phyloP scores from a whole-genome alignment of 1,139 yeast species.

The Meyerozyma athensensis region DNA sequence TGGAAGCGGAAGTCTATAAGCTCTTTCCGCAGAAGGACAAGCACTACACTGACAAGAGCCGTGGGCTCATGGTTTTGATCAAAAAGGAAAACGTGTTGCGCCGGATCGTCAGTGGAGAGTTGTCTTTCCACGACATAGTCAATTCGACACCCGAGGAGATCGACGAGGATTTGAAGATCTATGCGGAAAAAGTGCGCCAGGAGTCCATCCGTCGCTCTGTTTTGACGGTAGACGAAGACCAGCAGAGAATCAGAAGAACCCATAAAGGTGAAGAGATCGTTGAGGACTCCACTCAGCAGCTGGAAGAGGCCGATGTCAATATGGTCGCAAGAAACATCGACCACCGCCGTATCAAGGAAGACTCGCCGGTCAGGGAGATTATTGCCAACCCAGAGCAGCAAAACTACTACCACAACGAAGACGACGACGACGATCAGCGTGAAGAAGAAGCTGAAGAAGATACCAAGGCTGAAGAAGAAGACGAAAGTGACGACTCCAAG shows the following conservation, averaged over 20 bases:
- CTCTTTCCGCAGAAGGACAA: constrained; percentile 19
- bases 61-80: constrained; percentile 35
- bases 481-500: constrained; percentile 10
- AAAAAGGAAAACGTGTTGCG: constrained; percentile 28
- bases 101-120: constrained; percentile 30
- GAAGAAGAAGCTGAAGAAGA: constrained; percentile 13
- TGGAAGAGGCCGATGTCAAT: constrained; percentile 25
- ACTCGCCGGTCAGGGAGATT: constrained; percentile 7
- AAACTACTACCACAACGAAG: constrained; percentile 5
- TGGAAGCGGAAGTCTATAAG: constrained; percentile 38
- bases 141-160: constrained; percentile 58
- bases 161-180: constrained; percentile 66
- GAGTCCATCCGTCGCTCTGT: constrained; percentile 64
- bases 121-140: constrained; percentile 50
- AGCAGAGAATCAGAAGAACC: constrained; percentile 66
- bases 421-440: constrained; percentile 6
- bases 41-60: constrained; percentile 38
- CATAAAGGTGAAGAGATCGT: constrained; percentile 83
- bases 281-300: constrained; percentile 40
- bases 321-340: constrained; percentile 41
- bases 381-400: constrained; percentile 8
- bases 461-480: constrained; percentile 16
- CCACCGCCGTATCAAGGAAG: constrained; percentile 33
- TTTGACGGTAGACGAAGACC: constrained; percentile 46
- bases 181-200: constrained; percentile 68